Conservation (phyloP, 129 eudicot genomes). For the Sambucus nigra region DNA sequence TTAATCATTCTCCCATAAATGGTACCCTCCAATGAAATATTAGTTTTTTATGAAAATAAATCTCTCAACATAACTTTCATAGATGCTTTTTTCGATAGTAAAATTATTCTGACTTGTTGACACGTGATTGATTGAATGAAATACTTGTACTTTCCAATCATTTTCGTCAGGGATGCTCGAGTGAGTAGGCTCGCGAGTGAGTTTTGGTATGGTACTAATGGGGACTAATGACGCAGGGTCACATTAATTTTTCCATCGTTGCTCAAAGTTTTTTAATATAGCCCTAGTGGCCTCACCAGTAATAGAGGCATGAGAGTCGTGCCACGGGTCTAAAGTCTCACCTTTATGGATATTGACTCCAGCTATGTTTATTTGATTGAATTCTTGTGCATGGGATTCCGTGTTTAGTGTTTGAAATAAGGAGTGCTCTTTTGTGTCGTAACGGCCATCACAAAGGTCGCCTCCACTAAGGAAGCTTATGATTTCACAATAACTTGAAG, state of each 20-base stretch:
- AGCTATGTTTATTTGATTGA: slow-evolving; percentile 66
- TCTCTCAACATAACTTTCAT: slow-evolving; percentile 77
- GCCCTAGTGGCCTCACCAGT: slow-evolving; percentile 73
- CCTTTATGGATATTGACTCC: slow-evolving; percentile 78
- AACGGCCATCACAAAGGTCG: slow-evolving; percentile 87
- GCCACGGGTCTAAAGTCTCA: slow-evolving; percentile 98
- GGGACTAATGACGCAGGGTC: slow-evolving; percentile 55
- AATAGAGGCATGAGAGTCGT: slow-evolving; percentile 76
- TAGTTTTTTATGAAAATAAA: slow-evolving; percentile 90
- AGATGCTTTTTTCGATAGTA: slow-evolving; percentile 51
- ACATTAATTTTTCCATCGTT: slow-evolving; percentile 74
- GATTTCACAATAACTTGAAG: slow-evolving; percentile 62
- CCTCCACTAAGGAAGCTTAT: slow-evolving; percentile 70
- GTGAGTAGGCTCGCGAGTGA: slow-evolving; percentile 21
- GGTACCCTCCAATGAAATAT: slow-evolving; percentile 90
- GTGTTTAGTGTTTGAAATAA: slow-evolving; percentile 60
- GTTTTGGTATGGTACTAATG: slow-evolving; percentile 24
- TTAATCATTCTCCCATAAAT: slow-evolving; percentile 68
- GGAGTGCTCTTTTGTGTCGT: slow-evolving; percentile 83
- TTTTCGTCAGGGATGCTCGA: slow-evolving; percentile 14
- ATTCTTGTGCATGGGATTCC: slow-evolving; percentile 63
- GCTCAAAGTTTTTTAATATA: slow-evolving; percentile 74
- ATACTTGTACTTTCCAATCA: slow-evolving; percentile 83
- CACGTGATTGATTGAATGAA: slow-evolving; percentile 75
- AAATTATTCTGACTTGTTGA: slow-evolving; percentile 40